A percentile compares a stretch with the other conserved stretches of the same genome.
These are phyloP conservation scores for Rhynchospora breviuscula DNA, from an alignment of 176 grass and related monocot genomes.

Conservation along the genomic window DNA sequence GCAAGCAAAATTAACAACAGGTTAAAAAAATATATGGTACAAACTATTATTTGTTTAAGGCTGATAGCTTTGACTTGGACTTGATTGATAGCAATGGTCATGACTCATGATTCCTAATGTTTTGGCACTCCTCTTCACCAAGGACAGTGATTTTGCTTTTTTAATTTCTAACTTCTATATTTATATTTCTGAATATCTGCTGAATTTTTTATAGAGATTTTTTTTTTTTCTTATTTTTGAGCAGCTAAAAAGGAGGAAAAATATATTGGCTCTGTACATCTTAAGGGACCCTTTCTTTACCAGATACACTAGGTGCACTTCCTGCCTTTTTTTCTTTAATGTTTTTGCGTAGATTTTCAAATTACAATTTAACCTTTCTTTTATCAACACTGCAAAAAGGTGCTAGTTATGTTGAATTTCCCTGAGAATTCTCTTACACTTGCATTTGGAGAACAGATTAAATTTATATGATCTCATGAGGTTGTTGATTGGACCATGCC, in stretches of 20 bases:
- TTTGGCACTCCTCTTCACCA: neutral
- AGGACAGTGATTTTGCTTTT: neutral
- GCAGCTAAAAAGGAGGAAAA: slow-evolving; percentile 87
- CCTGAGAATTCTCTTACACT: neutral
- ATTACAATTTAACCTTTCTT: neutral
- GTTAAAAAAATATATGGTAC: neutral
- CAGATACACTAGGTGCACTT: slow-evolving; percentile 56
- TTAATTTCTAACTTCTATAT: slow-evolving; percentile 13
- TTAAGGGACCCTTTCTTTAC: slow-evolving; percentile 97
- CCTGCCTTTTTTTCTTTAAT: neutral
- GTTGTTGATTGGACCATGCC: neutral
- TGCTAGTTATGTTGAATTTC: neutral
- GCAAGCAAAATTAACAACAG: neutral
- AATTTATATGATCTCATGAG: neutral
- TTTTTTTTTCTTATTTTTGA: slow-evolving; percentile 9
- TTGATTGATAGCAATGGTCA: neutral
- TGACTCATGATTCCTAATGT: neutral
- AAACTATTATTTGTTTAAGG: neutral
- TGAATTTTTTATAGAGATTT: slow-evolving; percentile 19
- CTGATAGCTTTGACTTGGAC: neutral
- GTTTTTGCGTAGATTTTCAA: neutral
- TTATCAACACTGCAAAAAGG: neutral
- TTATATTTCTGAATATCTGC: slow-evolving; percentile 8
- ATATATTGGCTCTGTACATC: slow-evolving; percentile 81
- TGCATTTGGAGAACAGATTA: neutral